phyloP scores from a whole-genome alignment of 768 basidiomycete species.

The Lactarius quietus region DNA sequence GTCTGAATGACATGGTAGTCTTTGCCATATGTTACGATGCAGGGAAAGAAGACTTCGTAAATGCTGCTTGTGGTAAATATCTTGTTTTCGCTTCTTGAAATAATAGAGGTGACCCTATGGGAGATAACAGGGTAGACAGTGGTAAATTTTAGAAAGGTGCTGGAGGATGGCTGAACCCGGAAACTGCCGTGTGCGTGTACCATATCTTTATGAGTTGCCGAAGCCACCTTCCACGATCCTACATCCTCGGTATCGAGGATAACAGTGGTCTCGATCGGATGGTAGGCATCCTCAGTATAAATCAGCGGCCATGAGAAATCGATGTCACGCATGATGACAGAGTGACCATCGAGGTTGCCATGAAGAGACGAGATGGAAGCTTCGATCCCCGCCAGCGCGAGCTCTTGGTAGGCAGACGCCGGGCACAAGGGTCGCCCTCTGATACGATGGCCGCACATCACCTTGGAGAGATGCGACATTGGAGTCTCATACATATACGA shows the following conservation, averaged over 20 bases:
- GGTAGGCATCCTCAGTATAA: conserved; percentile 34
- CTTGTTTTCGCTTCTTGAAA: conserved; percentile 36
- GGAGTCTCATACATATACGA: conserved; percentile 54
- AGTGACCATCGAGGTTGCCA: conserved; percentile 32
- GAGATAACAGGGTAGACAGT: conserved; percentile 36
- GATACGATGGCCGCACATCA: conserved; percentile 58
- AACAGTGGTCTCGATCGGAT: conserved; percentile 41
- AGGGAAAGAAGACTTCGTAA: conserved; percentile 67
- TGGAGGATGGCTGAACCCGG: conserved; percentile 34
- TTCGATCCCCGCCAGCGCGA: conserved; percentile 45
- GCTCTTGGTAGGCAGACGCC: conserved; percentile 62
- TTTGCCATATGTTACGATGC: conserved; percentile 59
- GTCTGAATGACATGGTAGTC: conserved; percentile 56
- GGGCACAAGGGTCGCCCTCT: conserved; percentile 50
- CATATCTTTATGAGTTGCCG: conserved; percentile 33
- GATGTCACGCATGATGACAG: conserved; percentile 41
- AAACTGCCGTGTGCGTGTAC: conserved; percentile 42
- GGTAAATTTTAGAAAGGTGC: conserved; percentile 38
- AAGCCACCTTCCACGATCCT: conserved; percentile 47
- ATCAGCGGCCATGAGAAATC: conserved; percentile 56
- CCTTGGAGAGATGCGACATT: conserved; percentile 39
- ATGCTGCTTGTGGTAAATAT: conserved; percentile 52
- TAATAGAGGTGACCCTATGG: conserved; percentile 33
- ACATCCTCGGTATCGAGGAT: conserved; percentile 35
- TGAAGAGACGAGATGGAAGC: conserved; percentile 36